phyloP scores from a whole-genome alignment of 2,329 filamentous ascomycete species.

The Fusarium cyanostomum region DNA sequence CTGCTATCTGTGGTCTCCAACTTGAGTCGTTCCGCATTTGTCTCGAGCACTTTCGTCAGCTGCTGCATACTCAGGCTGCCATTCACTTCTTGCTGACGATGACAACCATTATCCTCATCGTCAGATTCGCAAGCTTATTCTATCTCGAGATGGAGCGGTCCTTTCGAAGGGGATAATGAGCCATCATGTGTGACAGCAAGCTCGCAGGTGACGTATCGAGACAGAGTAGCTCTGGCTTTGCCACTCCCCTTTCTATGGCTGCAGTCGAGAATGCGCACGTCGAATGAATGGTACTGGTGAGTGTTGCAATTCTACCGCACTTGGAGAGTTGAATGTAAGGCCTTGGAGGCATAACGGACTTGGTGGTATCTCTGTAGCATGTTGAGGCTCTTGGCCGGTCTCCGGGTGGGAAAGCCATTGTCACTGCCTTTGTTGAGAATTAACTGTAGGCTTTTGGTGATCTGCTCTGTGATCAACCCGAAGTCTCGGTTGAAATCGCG shows the following conservation, averaged over 20 bases:
- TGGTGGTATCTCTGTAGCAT: background rate
- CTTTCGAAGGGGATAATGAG: background rate
- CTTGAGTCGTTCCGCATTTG: background rate
- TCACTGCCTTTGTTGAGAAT: background rate
- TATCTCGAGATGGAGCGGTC: background rate
- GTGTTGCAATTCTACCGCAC: background rate
- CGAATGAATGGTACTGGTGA: background rate
- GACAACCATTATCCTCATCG: too few relatives aligned
- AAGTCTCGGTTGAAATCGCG: background rate
- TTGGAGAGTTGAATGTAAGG: background rate
- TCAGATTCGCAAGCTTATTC: background rate
- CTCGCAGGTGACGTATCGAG: background rate
- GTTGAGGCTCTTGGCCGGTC: background rate
- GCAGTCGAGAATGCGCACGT: background rate
- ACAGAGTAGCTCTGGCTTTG: background rate
- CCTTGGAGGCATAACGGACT: background rate
- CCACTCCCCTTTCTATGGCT: background rate
- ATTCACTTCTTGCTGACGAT: background rate
- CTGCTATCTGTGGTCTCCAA: background rate
- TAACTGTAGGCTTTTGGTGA: background rate
- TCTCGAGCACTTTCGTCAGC: background rate
- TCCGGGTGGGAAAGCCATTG: background rate
- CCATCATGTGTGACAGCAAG: background rate
- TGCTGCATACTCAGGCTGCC: too few relatives aligned
- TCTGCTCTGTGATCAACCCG: background rate